Conservation (phyloP, 2,329 filamentous ascomycete species). For the Sporothrix pallida region DNA sequence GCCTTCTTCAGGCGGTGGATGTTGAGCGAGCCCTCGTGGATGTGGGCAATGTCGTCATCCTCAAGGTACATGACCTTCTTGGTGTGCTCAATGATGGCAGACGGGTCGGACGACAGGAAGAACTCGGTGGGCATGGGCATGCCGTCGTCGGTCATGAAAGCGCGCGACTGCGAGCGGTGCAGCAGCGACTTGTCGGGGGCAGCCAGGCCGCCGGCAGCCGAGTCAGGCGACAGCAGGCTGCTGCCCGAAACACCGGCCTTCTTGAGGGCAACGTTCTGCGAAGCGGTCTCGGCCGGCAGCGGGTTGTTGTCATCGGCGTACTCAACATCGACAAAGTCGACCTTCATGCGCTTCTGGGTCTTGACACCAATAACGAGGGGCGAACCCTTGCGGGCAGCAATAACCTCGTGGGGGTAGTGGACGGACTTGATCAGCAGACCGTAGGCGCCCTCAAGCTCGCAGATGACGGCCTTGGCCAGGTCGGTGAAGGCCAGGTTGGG, state of each 20-base stretch:
- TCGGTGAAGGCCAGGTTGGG: slow-evolving; percentile 94
- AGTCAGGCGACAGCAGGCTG: slow-evolving; percentile 65
- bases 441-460: slow-evolving; percentile 97
- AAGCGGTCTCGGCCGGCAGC: slow-evolving; percentile 90
- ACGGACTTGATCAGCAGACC: slow-evolving; percentile 97
- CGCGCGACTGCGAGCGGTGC: slow-evolving; percentile 96
- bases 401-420: slow-evolving; percentile 96
- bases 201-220: slow-evolving; percentile 61
- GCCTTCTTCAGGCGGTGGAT: slow-evolving; percentile 98
- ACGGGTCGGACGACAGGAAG: slow-evolving; percentile 98
- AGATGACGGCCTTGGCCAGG: slow-evolving; percentile 95
- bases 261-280: slow-evolving; percentile 96
- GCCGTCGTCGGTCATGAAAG: slow-evolving; percentile 98
- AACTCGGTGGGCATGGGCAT: slow-evolving; percentile 98
- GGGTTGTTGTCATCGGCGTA: slow-evolving; percentile 84
- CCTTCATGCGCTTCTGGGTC: slow-evolving; percentile 99
- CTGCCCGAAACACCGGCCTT: slow-evolving; percentile 81
- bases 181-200: slow-evolving; percentile 97
- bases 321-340: slow-evolving; percentile 99
- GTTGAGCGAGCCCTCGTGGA: slow-evolving; percentile 98
- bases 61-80: slow-evolving; percentile 99
- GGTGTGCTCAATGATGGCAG: slow-evolving; percentile 98
- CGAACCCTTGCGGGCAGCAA: slow-evolving; percentile 97
- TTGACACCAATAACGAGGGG: slow-evolving; percentile 96
- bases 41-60: slow-evolving; percentile 99